A percentile compares a stretch with the other conserved stretches of the same genome.
Conservation (phyloP, 1,139 yeast genomes). For the Scheffersomyces insectosa region DNA sequence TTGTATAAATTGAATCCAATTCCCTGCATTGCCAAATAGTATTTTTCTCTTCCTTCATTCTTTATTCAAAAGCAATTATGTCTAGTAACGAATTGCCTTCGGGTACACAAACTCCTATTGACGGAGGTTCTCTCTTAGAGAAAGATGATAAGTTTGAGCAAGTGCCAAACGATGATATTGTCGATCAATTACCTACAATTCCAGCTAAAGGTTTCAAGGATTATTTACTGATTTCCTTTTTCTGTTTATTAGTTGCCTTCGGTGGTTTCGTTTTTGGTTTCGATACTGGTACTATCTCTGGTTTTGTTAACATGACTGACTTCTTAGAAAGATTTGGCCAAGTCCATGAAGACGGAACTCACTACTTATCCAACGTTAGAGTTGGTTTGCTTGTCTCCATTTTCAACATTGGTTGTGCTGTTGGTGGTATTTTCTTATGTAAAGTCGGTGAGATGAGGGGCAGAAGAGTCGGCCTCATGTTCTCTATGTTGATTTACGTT, state of each 20-base stretch:
- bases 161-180: slow-evolving; percentile 9
- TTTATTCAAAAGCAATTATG: slow-evolving; percentile 12
- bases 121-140: slow-evolving; percentile 27
- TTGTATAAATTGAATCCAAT: too few relatives aligned
- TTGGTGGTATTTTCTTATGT: slow-evolving; percentile 67
- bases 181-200: slow-evolving; percentile 17
- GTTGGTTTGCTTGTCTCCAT: slow-evolving; percentile 62
- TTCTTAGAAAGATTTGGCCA: slow-evolving; percentile 53
- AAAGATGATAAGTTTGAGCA: slow-evolving; percentile 19
- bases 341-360: slow-evolving; percentile 21
- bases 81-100: slow-evolving; percentile 24
- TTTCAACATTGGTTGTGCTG: slow-evolving; percentile 70
- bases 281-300: slow-evolving; percentile 76
- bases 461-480: slow-evolving; percentile 49
- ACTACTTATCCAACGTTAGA: slow-evolving; percentile 43
- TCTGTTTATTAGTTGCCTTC: slow-evolving; percentile 49
- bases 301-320: slow-evolving; percentile 58
- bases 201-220: slow-evolving; percentile 32
- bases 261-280: slow-evolving; percentile 75
- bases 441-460: slow-evolving; percentile 55
- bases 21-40: not conserved
- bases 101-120: slow-evolving; percentile 37
- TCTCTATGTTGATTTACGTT: slow-evolving; percentile 47
- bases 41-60: slow-evolving; percentile 5
- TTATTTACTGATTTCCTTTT: slow-evolving; percentile 32